phyloP scores from a whole-genome alignment of 495 filamentous ascomycete genomes.

The Jackrogersella multiformis region DNA sequence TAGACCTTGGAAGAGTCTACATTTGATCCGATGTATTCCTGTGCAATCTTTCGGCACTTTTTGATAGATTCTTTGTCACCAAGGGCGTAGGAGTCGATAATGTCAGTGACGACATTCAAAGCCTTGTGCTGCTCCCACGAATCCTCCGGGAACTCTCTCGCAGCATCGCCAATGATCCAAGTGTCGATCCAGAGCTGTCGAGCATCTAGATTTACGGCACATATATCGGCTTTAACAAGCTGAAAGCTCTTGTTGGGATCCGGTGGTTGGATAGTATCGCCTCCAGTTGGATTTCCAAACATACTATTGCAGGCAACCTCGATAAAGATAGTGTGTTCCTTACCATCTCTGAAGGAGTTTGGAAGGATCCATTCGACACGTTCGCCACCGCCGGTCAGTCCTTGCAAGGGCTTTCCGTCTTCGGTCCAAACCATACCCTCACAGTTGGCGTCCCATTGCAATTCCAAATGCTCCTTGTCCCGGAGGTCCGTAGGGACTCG shows the following conservation, averaged over 20 bases:
- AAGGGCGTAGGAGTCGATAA: slow-evolving; percentile 88
- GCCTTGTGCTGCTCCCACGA: slow-evolving; percentile 90
- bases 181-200: slow-evolving; percentile 87
- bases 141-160: slow-evolving; percentile 79
- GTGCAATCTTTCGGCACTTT: slow-evolving; percentile 81
- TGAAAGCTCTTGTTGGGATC: slow-evolving; percentile 81
- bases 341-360: slow-evolving; percentile 78
- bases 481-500: slow-evolving; percentile 76
- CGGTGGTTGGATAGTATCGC: slow-evolving; percentile 89
- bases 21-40: slow-evolving; percentile 80
- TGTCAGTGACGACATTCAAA: slow-evolving; percentile 80
- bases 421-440: slow-evolving; percentile 92
- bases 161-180: slow-evolving; percentile 93
- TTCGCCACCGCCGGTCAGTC: slow-evolving; percentile 91
- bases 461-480: slow-evolving; percentile 81
- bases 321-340: slow-evolving; percentile 88
- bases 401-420: slow-evolving; percentile 88
- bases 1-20: slow-evolving; percentile 89
- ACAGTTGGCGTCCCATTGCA: slow-evolving; percentile 94
- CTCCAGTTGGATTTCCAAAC: slow-evolving; percentile 91
- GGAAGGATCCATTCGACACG: slow-evolving; percentile 91
- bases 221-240: slow-evolving; percentile 82
- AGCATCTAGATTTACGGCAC: slow-evolving; percentile 86
- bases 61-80: slow-evolving; percentile 80
- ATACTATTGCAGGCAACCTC: slow-evolving; percentile 99